Conservation (phyloP, 2,329 filamentous ascomycete genomes). For the Aspergillus sp. region DNA sequence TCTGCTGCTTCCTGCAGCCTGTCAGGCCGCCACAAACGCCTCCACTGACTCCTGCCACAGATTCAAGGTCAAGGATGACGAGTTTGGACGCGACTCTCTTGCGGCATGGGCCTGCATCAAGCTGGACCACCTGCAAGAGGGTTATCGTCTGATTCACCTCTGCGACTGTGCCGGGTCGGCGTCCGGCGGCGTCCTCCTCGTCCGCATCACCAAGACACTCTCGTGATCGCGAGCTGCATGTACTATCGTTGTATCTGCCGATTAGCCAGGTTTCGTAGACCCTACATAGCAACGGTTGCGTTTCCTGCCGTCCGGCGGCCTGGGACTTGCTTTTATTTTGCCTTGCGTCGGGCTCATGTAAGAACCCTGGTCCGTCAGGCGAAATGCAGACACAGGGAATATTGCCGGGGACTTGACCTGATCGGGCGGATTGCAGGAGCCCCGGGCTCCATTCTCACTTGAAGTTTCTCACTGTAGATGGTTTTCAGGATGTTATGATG, state of each 20-base stretch:
- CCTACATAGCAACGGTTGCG: not conserved
- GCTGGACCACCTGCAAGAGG: conserved; percentile 72
- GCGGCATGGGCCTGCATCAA: conserved; percentile 87
- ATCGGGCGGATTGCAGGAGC: not conserved
- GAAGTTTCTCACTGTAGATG: too few relatives aligned
- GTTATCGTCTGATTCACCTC: conserved; percentile 75
- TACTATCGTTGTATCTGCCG: too few relatives aligned
- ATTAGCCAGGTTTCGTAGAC: not conserved
- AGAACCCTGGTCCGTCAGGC: not conserved
- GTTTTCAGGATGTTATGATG: too few relatives aligned
- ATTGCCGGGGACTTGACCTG: not conserved
- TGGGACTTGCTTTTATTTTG: not conserved
- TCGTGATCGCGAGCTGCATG: conserved; percentile 1
- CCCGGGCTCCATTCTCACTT: too few relatives aligned
- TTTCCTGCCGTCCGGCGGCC: too few relatives aligned
- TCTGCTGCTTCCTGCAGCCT: not conserved
- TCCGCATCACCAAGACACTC: conserved; percentile 64
- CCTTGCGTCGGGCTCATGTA: not conserved
- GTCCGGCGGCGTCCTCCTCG: conserved; percentile 67
- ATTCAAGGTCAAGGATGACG: conserved; percentile 86
- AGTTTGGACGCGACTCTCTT: conserved; percentile 72
- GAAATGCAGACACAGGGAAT: not conserved
- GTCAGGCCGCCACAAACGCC: not conserved
- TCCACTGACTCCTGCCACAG: conserved; percentile 32
- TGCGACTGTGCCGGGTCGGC: conserved; percentile 65